Evolutionary conservation across 306 rosid species (phyloP), one percentile per base, ranked within the genome.

Genomic region (Erythrophleum fordii): DNA sequence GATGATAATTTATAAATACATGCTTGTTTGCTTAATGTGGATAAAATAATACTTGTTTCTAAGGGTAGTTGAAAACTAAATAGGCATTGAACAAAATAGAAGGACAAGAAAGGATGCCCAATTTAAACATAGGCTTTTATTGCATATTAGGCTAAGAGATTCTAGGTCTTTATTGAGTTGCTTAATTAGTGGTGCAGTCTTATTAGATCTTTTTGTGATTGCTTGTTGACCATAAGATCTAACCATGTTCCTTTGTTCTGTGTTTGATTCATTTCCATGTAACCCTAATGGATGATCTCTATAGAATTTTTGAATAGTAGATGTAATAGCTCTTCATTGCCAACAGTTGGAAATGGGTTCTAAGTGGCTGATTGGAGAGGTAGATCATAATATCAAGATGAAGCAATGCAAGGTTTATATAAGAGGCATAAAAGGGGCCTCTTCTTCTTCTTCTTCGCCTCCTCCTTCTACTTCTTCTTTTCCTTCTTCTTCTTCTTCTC

Each of bases 271-370:
- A n/a, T n/a, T n/a, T n/a, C n/a, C n/a, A n/a, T n/a, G n/a, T n/a
- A n/a, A n/a, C n/a, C n/a, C n/a, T n/a, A n/a, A n/a, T n/a, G n/a
- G n/a, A n/a, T n/a, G n/a, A n/a, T n/a, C n/a, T n/a, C n/a, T n/a
- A n/a, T n/a, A n/a, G 91, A 88, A 68, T 84, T 83, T 82, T 78
- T 90, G 78, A 85, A 73, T 53, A 46, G 68, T 65, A 92, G 99
- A 87, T 82, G 67, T 75, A 72, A 81, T 72, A 76, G 80, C 86
- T 88, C 86, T 28, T 80, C 92, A 45, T 81, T 84, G 60, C 84
- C 85, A 72, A 93, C 95, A n/a, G 92, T 96, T 79, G 98, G 86
- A 61, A 96, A 88, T 81, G 97, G 97, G 83, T 87, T 85, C 70
- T 78, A 93, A 60, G 86, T 75, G 83, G 88, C 85, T 62, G 89